Evolutionary conservation across 2,329 filamentous ascomycete species (phyloP).

Genomic region (Helotiales sp.): DNA sequence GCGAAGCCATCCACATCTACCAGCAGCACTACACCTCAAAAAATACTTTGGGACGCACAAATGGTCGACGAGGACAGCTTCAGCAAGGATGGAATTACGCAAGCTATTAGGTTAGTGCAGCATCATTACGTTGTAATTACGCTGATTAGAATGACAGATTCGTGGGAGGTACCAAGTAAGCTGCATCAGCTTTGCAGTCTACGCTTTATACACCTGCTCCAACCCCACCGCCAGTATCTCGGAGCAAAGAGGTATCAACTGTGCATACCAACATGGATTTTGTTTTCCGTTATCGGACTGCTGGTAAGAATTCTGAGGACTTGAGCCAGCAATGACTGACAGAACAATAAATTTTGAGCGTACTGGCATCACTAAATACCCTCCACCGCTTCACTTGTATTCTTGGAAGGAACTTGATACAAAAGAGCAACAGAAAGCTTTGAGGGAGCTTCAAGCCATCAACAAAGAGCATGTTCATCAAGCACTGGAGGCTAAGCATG

Average conservation of each 20-base stretch:
- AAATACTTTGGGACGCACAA: not conserved
- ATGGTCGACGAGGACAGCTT: constrained; percentile 1
- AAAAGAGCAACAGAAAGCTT: not conserved
- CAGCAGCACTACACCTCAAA: not conserved
- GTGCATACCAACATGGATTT: not conserved
- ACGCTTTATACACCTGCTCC: too few relatives aligned
- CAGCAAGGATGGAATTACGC: not conserved
- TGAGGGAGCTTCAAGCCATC: constrained; percentile 4
- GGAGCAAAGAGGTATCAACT: too few relatives aligned
- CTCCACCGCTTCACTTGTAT: constrained; percentile 5
- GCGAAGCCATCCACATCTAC: too few relatives aligned
- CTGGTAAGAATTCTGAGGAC: constrained; percentile 3
- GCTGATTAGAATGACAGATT: not conserved
- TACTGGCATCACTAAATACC: constrained; percentile 5
- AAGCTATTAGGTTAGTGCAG: not conserved
- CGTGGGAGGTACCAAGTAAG: too few relatives aligned
- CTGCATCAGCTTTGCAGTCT: too few relatives aligned
- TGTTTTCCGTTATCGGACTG: constrained; percentile 3
- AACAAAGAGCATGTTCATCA: constrained; percentile 3
- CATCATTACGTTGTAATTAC: not conserved
- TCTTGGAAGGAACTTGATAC: constrained; percentile 2
- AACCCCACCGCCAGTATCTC: too few relatives aligned
- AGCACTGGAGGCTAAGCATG: not conserved
- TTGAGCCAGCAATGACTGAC: not conserved
- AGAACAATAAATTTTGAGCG: not conserved